Evolutionary conservation across 2,329 filamentous ascomycete species (phyloP).

Genomic region (Trichoderma sp.): DNA sequence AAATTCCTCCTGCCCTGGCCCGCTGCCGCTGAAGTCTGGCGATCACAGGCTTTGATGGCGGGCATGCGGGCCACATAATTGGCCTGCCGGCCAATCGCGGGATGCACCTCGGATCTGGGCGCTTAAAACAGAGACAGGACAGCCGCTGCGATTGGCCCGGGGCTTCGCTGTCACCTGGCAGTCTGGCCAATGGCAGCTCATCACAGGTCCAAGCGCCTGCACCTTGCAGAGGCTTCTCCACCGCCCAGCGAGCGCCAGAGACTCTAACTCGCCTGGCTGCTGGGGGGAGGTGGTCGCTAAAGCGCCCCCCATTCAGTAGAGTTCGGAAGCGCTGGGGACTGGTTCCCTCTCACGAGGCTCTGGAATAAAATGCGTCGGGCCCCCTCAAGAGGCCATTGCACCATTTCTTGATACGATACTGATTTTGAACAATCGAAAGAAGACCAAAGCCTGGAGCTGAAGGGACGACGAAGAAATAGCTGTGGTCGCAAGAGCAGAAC

Average conservation of each 20-base stretch:
- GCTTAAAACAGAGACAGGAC: slow-evolving; percentile 34
- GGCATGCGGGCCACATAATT: slow-evolving; percentile 29
- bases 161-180: slow-evolving; percentile 14
- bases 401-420: background rate
- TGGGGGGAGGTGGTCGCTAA: background rate
- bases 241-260: background rate
- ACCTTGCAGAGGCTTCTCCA: slow-evolving; percentile 22
- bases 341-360: slow-evolving; percentile 10
- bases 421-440: background rate
- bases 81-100: slow-evolving; percentile 36
- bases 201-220: slow-evolving; percentile 20
- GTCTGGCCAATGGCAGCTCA: slow-evolving; percentile 15
- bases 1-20: background rate
- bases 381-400: background rate
- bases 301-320: background rate
- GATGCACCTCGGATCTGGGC: slow-evolving; percentile 33
- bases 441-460: background rate
- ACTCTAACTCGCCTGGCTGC: background rate
- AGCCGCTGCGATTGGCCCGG: slow-evolving; percentile 34
- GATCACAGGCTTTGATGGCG: background rate
- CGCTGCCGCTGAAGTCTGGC: background rate
- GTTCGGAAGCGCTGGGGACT: slow-evolving; percentile 2
- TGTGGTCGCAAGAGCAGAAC: background rate
- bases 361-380: slow-evolving; percentile 4
- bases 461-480: background rate